Percentiles rank a stretch among this genome's conserved stretches.
These are phyloP conservation scores for Nemania bipapillata DNA, from an alignment of 2,329 filamentous ascomycete species.

Conservation along the genomic window DNA sequence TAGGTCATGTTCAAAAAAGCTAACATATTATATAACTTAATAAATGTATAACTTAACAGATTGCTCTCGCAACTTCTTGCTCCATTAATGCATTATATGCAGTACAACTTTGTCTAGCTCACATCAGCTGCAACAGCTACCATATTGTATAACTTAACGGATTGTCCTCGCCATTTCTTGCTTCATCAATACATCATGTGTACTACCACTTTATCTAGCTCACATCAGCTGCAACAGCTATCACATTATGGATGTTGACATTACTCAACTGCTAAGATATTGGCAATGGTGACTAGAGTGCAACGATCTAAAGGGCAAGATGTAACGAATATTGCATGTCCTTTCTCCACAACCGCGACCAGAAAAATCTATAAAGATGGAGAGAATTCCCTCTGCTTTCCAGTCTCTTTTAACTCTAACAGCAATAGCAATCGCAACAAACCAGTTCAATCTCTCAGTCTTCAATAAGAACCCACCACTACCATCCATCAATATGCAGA, in stretches of 20 bases:
- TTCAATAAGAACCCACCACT: background rate
- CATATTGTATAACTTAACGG: background rate
- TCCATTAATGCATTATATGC: background rate
- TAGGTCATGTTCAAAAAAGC: background rate
- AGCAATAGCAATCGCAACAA: background rate
- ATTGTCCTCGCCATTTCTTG: background rate
- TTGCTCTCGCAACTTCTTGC: background rate
- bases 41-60: background rate
- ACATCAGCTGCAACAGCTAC: background rate
- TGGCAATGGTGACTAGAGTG: background rate
- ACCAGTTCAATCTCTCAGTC: background rate
- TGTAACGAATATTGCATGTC: background rate
- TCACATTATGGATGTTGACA: background rate
- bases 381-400: background rate
- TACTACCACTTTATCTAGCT: background rate
- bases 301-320: background rate
- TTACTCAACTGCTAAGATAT: background rate
- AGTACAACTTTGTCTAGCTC: background rate
- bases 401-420: background rate
- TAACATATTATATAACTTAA: background rate
- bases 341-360: background rate
- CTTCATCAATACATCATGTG: background rate
- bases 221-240: background rate
- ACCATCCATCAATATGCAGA: background rate
- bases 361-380: constrained; percentile 1